These are phyloP conservation scores for Hypoxylon sp. DNA, from an alignment of 2,329 filamentous ascomycete genomes.

Conservation along the genomic window DNA sequence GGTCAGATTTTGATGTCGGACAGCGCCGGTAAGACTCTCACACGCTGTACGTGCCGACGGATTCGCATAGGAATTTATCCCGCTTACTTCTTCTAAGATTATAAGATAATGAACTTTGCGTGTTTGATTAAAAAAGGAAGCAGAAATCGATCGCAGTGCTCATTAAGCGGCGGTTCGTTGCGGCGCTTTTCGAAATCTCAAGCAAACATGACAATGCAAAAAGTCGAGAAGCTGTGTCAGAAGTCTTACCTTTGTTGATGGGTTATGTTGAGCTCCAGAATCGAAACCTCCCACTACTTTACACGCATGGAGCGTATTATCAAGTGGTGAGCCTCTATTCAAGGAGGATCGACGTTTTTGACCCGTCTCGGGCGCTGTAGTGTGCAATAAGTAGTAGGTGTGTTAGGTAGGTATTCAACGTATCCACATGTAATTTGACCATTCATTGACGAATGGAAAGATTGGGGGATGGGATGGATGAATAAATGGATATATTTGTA, in stretches of 20 bases:
- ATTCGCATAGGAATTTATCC: slow-evolving; percentile 17
- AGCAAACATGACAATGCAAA: slow-evolving; percentile 34
- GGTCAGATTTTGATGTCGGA: slow-evolving; percentile 18
- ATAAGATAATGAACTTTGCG: slow-evolving; percentile 20
- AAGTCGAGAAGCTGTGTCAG: slow-evolving; percentile 17
- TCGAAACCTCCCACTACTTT: slow-evolving; percentile 34
- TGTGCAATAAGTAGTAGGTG: slow-evolving; percentile 26
- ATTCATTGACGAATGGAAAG: slow-evolving; percentile 14
- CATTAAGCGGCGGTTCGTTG: slow-evolving; percentile 25
- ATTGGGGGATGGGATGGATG: slow-evolving; percentile 15
- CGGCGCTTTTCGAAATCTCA: slow-evolving; percentile 29
- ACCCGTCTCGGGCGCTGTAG: slow-evolving; percentile 24
- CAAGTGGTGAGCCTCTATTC: slow-evolving; percentile 22
- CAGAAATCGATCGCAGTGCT: slow-evolving; percentile 24
- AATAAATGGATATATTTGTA: slow-evolving; percentile 17
- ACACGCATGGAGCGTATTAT: slow-evolving; percentile 27
- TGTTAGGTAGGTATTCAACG: slow-evolving; percentile 25
- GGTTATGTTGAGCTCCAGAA: slow-evolving; percentile 32
- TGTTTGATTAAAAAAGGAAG: slow-evolving; percentile 21
- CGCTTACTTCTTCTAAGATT: slow-evolving; percentile 19
- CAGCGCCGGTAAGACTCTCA: slow-evolving; percentile 13
- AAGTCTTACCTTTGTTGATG: slow-evolving; percentile 38
- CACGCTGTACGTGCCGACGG: slow-evolving; percentile 14
- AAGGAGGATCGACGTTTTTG: slow-evolving; percentile 29
- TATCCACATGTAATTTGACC: slow-evolving; percentile 42